These are phyloP conservation scores for Arthrocladium fulminans DNA, from an alignment of 2,329 filamentous ascomycete species.

Conservation along the genomic window DNA sequence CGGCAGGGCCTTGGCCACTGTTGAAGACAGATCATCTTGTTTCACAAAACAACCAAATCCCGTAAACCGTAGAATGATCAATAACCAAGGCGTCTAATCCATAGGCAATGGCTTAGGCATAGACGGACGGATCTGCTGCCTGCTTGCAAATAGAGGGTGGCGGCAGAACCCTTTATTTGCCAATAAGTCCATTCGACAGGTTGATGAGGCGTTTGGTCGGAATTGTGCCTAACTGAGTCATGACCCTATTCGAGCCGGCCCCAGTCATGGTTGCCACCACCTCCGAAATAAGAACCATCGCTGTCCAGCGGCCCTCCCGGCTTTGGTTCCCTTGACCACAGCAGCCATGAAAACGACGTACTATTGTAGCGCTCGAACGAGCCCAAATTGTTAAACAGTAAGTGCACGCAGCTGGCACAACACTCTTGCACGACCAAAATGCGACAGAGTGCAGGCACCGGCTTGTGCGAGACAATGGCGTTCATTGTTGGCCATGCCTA, in stretches of 20 bases:
- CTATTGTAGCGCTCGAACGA: slow-evolving; percentile 2
- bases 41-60: background rate
- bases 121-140: slow-evolving; percentile 1
- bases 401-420: background rate
- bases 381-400: slow-evolving; percentile 1
- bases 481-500: too few species aligned
- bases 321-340: background rate
- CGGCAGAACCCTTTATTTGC: too few species aligned
- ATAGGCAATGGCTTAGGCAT: background rate
- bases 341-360: slow-evolving; percentile 1
- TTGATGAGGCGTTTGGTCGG: slow-evolving; percentile 3
- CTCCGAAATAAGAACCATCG: slow-evolving; percentile 7
- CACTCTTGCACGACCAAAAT: background rate
- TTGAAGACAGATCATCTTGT: too few species aligned
- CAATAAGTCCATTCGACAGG: background rate
- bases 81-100: background rate
- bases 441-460: background rate
- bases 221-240: slow-evolving; percentile 1
- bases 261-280: background rate
- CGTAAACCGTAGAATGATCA: background rate
- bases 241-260: background rate
- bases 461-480: background rate
- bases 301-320: background rate
- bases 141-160: background rate
- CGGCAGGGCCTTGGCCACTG: too few species aligned